Conservation (phyloP, 805 yeast species). For the Wickerhamomyces ciferrii region DNA sequence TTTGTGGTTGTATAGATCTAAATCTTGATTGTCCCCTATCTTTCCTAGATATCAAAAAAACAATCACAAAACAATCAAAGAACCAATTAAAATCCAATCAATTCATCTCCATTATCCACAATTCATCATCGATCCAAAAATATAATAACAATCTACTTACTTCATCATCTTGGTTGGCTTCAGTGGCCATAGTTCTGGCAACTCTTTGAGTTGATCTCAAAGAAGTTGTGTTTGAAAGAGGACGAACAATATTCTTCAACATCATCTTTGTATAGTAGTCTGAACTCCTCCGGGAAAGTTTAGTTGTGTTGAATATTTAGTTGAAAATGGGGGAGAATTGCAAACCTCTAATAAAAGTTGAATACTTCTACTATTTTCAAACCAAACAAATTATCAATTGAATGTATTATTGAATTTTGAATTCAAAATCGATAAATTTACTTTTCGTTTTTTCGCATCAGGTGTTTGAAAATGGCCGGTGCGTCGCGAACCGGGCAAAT, state of each 20-base stretch:
- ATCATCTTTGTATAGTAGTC: background rate
- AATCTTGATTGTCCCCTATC: no score
- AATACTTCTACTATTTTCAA: no score
- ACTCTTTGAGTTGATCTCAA: constrained; percentile 8
- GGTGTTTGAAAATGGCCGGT: background rate
- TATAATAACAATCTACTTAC: background rate
- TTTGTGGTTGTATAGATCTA: no score
- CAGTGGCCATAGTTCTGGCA: constrained; percentile 22
- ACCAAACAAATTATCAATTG: no score
- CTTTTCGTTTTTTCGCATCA: background rate
- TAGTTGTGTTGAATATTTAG: background rate
- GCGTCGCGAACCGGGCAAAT: background rate
- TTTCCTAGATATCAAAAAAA: no score
- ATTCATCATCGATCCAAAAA: background rate
- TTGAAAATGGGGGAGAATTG: no score
- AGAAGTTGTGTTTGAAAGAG: background rate
- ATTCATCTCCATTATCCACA: no score
- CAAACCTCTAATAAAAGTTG: no score
- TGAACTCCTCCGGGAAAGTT: background rate
- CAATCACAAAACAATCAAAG: no score
- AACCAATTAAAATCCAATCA: no score
- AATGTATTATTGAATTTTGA: no score
- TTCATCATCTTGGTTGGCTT: constrained; percentile 12
- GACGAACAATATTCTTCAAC: background rate
- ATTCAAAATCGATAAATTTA: no score